Conservation (phyloP, 805 yeast genomes). For the Maudiozyma saulgeensis region DNA sequence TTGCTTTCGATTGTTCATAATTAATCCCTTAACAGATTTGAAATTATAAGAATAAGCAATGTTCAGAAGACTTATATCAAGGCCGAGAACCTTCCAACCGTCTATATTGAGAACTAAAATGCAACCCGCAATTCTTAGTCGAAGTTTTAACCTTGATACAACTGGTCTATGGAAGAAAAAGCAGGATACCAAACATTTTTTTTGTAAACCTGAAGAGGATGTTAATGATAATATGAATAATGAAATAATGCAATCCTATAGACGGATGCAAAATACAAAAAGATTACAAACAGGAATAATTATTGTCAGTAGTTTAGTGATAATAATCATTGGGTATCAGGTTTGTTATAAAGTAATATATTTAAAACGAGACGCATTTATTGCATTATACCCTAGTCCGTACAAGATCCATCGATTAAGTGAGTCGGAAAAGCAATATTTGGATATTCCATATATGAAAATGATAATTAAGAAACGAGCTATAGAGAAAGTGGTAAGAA, state of each 20-base stretch:
- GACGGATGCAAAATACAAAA: not conserved
- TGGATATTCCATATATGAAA: slow-evolving; percentile 16
- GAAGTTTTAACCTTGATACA: not conserved
- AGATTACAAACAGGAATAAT: slow-evolving; percentile 3
- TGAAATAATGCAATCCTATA: slow-evolving; percentile 1
- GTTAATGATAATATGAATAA: slow-evolving; percentile 1
- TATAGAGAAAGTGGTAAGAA: slow-evolving; percentile 18
- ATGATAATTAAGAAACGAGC: slow-evolving; percentile 15
- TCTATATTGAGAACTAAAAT: too few species aligned
- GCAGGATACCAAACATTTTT: slow-evolving; percentile 17
- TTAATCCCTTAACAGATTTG: too few species aligned
- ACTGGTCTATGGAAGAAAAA: not conserved
- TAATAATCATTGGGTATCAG: slow-evolving; percentile 20
- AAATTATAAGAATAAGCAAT: too few species aligned
- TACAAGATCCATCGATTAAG: slow-evolving; percentile 16
- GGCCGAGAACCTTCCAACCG: too few species aligned
- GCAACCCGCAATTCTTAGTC: not conserved
- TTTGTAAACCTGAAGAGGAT: slow-evolving; percentile 8
- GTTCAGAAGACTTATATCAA: too few species aligned
- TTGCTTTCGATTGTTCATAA: too few species aligned
- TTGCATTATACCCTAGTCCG: slow-evolving; percentile 20
- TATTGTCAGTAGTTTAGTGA: slow-evolving; percentile 10
- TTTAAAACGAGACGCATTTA: slow-evolving; percentile 17
- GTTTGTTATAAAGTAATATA: slow-evolving; percentile 23
- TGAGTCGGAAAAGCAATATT: slow-evolving; percentile 13